Base-by-base conservation (phyloP, 768 basidiomycete genomes). In the Termitomyces sp. region DNA sequence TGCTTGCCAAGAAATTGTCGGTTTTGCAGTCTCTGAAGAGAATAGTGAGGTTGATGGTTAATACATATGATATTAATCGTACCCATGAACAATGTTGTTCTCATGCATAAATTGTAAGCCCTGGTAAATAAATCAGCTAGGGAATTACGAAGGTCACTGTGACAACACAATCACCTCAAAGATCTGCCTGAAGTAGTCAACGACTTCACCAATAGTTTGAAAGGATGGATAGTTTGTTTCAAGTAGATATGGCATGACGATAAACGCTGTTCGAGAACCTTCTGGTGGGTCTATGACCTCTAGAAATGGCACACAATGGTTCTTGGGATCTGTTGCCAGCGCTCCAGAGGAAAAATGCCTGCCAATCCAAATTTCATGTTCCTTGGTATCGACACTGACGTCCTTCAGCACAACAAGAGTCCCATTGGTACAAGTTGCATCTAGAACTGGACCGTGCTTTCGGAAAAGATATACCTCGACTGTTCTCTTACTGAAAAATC, bases 301-400 rank as follows among this genome's bases (percentile, higher is more conserved):
- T 19, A 60, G 54, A 12, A 74, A 40, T 0, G 69, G 73, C 3
- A 72, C 64, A 8, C 72, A 73, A 30, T 69, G 69, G 17, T 74
- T 77, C 16, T 55, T 49, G 23, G 69, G 52, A 54, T 70, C 43
- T 11, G 43, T 39, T 3, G 43, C 21, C 2, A 63, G 45, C 1
- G 40, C 30, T 28, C 48, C 57, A 5, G 58, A 42, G 3, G 61
- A 64, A 35, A 66, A 54, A 67, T 65, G 59, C 57, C 23, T 48
- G 0, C 54, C 64, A 21, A 76, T 72, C 0, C 65, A 51, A 17
- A 67, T 40, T 28, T 78, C 75, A 0, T 64, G 25, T 8, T 68
- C 65, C 45, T 67, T 59, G 0, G 37, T 25, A 1, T 40, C 56
- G 0, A 10, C 12, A 21, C 30, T 19, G 3, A 71, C 35, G 1